These are phyloP conservation scores for Paramecium sexaurelia DNA, from an alignment of 73 alveolate species.

Conservation along the genomic window DNA sequence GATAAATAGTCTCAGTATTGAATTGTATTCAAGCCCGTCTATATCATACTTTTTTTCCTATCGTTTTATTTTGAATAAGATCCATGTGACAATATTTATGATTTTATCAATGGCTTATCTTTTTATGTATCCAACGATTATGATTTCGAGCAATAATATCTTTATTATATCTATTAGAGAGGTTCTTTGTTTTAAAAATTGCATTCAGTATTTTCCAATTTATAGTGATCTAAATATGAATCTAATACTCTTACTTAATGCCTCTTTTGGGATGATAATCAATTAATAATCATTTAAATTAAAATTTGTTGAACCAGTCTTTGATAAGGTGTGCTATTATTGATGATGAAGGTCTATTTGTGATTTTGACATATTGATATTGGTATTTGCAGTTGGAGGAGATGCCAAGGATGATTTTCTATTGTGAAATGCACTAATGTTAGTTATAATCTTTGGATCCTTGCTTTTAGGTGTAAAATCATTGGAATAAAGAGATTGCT, in stretches of 20 bases:
- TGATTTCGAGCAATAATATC: not conserved
- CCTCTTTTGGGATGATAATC: not conserved
- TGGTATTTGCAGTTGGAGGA: not conserved
- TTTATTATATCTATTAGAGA: not conserved
- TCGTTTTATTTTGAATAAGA: not conserved
- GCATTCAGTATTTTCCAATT: not conserved
- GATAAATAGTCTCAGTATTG: not conserved
- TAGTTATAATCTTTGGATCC: not conserved
- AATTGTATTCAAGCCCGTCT: conserved; percentile 24
- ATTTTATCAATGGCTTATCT: not conserved
- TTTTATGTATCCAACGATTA: not conserved
- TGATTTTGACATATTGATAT: not conserved
- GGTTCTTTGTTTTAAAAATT: not conserved
- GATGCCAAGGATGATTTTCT: conserved; percentile 37
- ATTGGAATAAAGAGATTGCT: not conserved
- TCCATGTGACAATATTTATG: not conserved
- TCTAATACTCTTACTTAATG: not conserved
- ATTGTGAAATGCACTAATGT: not conserved
- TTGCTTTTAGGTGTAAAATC: not conserved
- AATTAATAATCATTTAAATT: conserved; percentile 16
- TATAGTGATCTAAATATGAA: not conserved
- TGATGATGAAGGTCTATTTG: not conserved
- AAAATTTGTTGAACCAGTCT: conserved; percentile 15
- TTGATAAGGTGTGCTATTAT: not conserved
- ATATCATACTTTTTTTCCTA: not conserved